Evolutionary conservation across 768 basidiomycete species (phyloP), one percentile per base, ranked within the genome.

Genomic region (Collybia sp.): DNA sequence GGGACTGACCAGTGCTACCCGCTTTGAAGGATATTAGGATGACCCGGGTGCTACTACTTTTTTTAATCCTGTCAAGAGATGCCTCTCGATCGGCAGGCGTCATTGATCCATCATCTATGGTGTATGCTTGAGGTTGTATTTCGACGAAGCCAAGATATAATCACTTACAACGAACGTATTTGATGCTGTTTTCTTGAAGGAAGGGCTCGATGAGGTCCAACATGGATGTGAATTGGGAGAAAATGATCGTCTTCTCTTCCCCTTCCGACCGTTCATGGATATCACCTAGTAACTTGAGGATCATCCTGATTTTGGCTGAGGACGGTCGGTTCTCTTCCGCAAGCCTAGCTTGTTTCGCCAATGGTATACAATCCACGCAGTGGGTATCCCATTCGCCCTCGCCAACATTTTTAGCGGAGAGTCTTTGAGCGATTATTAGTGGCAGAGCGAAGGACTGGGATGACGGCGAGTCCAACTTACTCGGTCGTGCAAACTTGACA

Each of bases 1-100:
- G 20, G 10, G 30, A 64, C 72, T 44, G 55, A 88, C 91, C 91
- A n/a, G 88, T 92, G 57, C 88, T 88, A 3, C 93, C 93, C 20
- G 93, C 93, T 63, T 94, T 96, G 79, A 97, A 94, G 0, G 93
- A 96, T 51, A 98, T 93, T 52, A 99, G 67, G 50, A 98, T 96
- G 36, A 95, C 83, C 30, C 76, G 77, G 10, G 75, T 80, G 12
- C 55, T 69, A 19, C 64, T 62, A 59, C 76, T 79, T 13, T 52
- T 79, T 57, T 76, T 80, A 64, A 99, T 93, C 53, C 76, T 79
- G 31, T 82, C 70, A 36, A 98, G 64, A 3, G 89, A 77, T 12
- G 72, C 77, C 54, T 93, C 88, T 10, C 93, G 83, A 54, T 91
- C 75, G 30, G 78, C 78, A 48, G 85, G 76, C 12, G 69, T 66